Evolutionary conservation across 179 eudicot species (phyloP), one percentile per base, ranked within the genome.

Genomic region (Spergularia azorica): DNA sequence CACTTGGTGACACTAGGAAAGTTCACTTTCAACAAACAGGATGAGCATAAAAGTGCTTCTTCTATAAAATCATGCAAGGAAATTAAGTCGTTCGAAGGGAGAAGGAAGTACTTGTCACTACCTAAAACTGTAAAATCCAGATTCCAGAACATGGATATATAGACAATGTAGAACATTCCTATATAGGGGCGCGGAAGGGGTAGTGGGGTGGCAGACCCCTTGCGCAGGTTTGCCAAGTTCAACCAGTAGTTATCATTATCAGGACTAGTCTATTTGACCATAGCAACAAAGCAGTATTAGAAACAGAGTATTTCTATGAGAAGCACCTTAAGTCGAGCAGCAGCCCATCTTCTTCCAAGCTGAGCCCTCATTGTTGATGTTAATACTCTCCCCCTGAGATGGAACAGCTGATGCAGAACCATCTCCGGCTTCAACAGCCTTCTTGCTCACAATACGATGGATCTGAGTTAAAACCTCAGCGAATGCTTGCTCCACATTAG

Each of bases 271-370:
- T 15, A 14, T 54, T 38, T 62, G 36, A n/a, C 26, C 68, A 3
- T 5, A 26, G 11, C 13, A 77, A 70, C 13, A 57, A 76, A 76
- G 55, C 18, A 20, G 55, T 41, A 20, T 7, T 14, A 17, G 51
- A 43, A 16, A 52, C 62, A 46, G 16, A 46, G 38, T 39, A 20
- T 68, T 75, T 51, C 56, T 41, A 41, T 12, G 15, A 46, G 12
- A 48, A 70, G 63, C 43, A 71, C 59, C 83, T 83, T 83, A 79
- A 72, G 57, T 80, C 46, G 85, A 79, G 83, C 83, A 83, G 68
- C 85, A 83, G 14, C 83, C 85, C 15, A 83, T 76, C 75, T 79
- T 83, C 72, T 83, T 83, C 85, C 85, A 83, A 67, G 78, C 43
- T 3, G 80, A 83, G 43, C 80, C 80, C 52, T 83, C 83, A 4